Conservation (phyloP, 176 grass and related monocot species). For the sorghum (Sorghum bicolor) region Sorghum_bicolor_NCBIv3 NC_012872.2:1839001-1839500, state of each 20-base stretch:
- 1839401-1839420: conserved; percentile 90
- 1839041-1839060: neutral
- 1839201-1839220: neutral
- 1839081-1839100: conserved; percentile 29
- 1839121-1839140: neutral
- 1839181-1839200: neutral
- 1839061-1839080: neutral
- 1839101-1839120: neutral
- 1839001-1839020: neutral
- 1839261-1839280: neutral
- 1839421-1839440: conserved; percentile 91
- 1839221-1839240: neutral
- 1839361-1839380: neutral
- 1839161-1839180: neutral
- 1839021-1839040: neutral
- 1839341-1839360: neutral
- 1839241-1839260: neutral
- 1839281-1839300: conserved; percentile 20
- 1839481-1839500: conserved; percentile 74
- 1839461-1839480: conserved; percentile 86
- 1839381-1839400: conserved; percentile 85
- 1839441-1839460: conserved; percentile 94
- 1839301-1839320: neutral
- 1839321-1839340: neutral
- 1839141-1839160: neutral